Percentiles rank a stretch among this genome's conserved stretches.
Evolutionary conservation across 2,329 filamentous ascomycete genomes (phyloP).

Genomic region (Xylaria sp.): DNA sequence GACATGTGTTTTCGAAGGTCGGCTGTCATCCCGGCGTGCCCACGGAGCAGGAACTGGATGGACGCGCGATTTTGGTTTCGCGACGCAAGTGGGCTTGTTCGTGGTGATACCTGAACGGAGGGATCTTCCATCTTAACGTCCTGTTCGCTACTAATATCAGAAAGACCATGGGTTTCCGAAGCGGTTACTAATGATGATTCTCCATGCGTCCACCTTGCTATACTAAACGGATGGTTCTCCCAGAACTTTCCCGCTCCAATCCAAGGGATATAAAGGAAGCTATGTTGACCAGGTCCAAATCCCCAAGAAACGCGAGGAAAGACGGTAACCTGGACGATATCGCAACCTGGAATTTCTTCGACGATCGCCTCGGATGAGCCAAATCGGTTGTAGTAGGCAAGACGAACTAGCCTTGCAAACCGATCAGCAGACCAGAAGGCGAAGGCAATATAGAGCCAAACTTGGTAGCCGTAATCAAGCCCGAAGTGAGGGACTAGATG

Average conservation of each 20-base stretch:
- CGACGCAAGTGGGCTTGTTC: no score
- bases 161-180: not conserved
- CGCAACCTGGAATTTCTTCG: slow-evolving; percentile 31
- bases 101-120: not conserved
- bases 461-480: slow-evolving; percentile 43
- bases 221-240: slow-evolving; percentile 45
- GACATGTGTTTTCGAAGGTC: slow-evolving; percentile 29
- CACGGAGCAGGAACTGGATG: slow-evolving; percentile 32
- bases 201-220: slow-evolving; percentile 35
- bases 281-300: slow-evolving; percentile 37
- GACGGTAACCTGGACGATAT: slow-evolving; percentile 36
- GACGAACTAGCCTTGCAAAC: slow-evolving; percentile 34
- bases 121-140: not conserved
- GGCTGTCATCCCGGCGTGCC: slow-evolving; percentile 33
- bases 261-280: slow-evolving; percentile 39
- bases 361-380: slow-evolving; percentile 27
- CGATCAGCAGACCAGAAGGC: slow-evolving; percentile 43
- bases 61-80: slow-evolving; percentile 1
- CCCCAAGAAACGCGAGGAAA: slow-evolving; percentile 21
- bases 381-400: slow-evolving; percentile 40
- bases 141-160: not conserved
- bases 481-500: slow-evolving; percentile 42
- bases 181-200: not conserved
- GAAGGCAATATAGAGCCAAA: slow-evolving; percentile 43
- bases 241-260: slow-evolving; percentile 36